Base-by-base conservation (phyloP, 345 rosid genomes). In the Limnanthes douglasii region DNA sequence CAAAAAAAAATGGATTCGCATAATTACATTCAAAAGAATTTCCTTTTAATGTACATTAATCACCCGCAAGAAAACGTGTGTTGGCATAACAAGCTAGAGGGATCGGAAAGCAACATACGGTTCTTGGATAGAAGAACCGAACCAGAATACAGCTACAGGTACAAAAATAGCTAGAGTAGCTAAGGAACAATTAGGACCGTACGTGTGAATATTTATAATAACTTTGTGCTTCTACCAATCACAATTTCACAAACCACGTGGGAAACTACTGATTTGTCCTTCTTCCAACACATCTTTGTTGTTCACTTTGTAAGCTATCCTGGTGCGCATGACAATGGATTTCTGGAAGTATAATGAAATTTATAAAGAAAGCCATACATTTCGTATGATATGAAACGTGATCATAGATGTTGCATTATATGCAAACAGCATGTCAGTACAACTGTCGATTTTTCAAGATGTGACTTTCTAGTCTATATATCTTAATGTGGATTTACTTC, bases 231-330 rank as follows among this genome's bases (percentile, higher is more conserved):
- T 31, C 17, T 8, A 45, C 58, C 40, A 48, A 38, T 50, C 51
- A 72, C 66, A 68, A 36, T 45, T 51, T 90, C 73, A 84, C 58
- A 90, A 72, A 10, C 48, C 74, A 4, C 56, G 80, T 40, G 98
- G 98, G 69, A 90, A 84, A 53, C 70, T 72, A 69, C 33, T 84
- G 63, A 90, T 59, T 54, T 90, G 95, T 31, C 92, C 98, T 75
- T 74, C 88, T 69, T 90, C 98, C 60, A 90, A 48, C 30, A 61
- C 60, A 61, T 77, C 94, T 60, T 77, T 77, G 48, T 57, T 60
- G 39, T 84, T 69, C 56, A 62, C 25, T 64, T 84, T 84, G 74
- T 90, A 90, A 16, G 86, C 72, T 51, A 84, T 77, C 81, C 88
- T 75, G 51, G 69, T 56, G 13, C 95, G 84, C 95, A 90, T 84